Evolutionary conservation across 495 filamentous ascomycete genomes (phyloP).

Genomic region (Neurospora sp.): DNA sequence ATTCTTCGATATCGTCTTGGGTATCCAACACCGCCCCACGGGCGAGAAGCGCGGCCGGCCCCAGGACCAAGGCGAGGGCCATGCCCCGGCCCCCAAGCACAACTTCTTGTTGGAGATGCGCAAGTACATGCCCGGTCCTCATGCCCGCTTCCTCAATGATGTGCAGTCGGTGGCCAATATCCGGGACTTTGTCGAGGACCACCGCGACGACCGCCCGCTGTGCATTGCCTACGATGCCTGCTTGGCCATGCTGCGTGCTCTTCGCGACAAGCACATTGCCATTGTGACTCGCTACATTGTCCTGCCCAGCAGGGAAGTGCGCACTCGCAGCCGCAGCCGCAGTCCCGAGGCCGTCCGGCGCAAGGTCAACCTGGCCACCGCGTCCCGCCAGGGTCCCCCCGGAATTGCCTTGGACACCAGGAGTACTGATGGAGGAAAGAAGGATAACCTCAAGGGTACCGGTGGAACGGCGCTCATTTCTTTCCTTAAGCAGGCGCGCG

Average conservation of each 20-base stretch:
- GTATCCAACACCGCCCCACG: conserved; percentile 86
- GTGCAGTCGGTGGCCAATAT: conserved; percentile 79
- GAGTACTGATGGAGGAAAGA: conserved; percentile 19
- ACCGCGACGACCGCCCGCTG: conserved; percentile 51
- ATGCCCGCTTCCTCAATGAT: conserved; percentile 78
- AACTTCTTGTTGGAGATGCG: conserved; percentile 97
- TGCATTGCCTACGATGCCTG: conserved; percentile 82
- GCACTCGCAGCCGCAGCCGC: conserved; percentile 35
- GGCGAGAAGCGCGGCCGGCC: conserved; percentile 48
- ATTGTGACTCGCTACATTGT: conserved; percentile 97
- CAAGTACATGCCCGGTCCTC: conserved; percentile 87
- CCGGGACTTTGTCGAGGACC: conserved; percentile 65
- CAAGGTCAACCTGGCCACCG: conserved; percentile 57
- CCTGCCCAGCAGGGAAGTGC: conserved; percentile 46
- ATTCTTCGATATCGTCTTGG: conserved; percentile 88
- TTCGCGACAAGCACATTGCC: conserved; percentile 91
- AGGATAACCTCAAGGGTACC: conserved; percentile 68
- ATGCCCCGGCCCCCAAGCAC: conserved; percentile 51
- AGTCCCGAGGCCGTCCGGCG: conserved; percentile 32
- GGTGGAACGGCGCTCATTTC: conserved; percentile 88
- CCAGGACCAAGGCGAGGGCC: conserved; percentile 37
- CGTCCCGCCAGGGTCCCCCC: conserved; percentile 31
- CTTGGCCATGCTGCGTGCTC: conserved; percentile 75
- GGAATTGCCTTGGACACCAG: conserved; percentile 23
- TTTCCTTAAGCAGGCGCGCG: conserved; percentile 87